A percentile compares a stretch with the other conserved stretches of the same genome.
Evolutionary conservation across 805 yeast species (phyloP).

Genomic region (Monosporozyma unispora): DNA sequence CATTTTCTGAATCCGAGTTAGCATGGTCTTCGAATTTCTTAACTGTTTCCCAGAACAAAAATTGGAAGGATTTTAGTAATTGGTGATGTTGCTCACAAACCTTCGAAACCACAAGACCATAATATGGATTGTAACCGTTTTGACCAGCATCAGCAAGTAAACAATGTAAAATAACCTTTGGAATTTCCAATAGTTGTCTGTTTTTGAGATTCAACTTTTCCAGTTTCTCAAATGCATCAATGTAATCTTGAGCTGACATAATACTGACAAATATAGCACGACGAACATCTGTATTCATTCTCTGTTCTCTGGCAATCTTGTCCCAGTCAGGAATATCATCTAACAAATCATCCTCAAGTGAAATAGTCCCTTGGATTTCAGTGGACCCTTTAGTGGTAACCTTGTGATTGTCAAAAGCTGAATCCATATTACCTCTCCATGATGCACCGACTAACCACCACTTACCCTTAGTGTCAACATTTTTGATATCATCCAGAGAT

Average conservation of each 20-base stretch:
- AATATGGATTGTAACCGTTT: conserved; percentile 79
- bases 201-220: conserved; percentile 73
- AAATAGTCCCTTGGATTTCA: conserved; percentile 26
- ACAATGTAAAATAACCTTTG: conserved; percentile 78
- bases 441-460: conserved; percentile 99
- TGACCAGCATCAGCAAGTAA: conserved; percentile 53
- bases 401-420: conserved; percentile 15
- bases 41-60: conserved; percentile 78
- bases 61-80: conserved; percentile 76
- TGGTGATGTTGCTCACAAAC: conserved; percentile 61
- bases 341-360: conserved; percentile 48
- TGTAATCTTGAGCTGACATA: conserved; percentile 89
- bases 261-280: conserved; percentile 88
- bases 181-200: conserved; percentile 79
- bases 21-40: conserved; percentile 58
- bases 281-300: conserved; percentile 94
- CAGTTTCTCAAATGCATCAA: conserved; percentile 76
- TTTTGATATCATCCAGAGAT: conserved; percentile 62
- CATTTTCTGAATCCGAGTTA: conserved; percentile 28
- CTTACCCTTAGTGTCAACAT: conserved; percentile 74
- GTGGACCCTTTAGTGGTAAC: conserved; percentile 16
- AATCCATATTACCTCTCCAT: conserved; percentile 63
- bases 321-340: conserved; percentile 79
- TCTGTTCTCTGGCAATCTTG: conserved; percentile 71
- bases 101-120: conserved; percentile 68